Percentiles rank a stretch among this genome's conserved stretches.
phyloP scores from a whole-genome alignment of 2,329 filamentous ascomycete species.

The Exophiala spinifera region DNA sequence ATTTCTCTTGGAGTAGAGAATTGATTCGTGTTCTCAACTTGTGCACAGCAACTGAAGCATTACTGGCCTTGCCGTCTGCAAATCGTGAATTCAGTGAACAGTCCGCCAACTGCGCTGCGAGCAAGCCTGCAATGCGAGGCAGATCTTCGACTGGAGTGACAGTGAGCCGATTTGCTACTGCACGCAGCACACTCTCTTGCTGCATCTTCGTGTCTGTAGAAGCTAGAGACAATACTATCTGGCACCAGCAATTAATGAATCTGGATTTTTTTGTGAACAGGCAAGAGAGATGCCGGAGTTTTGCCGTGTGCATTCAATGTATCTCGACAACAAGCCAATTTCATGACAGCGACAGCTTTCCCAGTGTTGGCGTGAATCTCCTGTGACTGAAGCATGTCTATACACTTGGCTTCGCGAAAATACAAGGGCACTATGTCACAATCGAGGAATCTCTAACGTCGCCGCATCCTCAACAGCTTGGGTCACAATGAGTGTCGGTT shows the following conservation, averaged over 20 bases:
- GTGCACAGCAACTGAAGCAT: slow-evolving; percentile 69
- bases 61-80: slow-evolving; percentile 59
- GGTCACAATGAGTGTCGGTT: slow-evolving; percentile 30
- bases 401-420: slow-evolving; percentile 9
- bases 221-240: too few relatives aligned
- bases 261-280: neutral
- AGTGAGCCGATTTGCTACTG: slow-evolving; percentile 55
- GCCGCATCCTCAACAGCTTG: neutral
- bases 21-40: slow-evolving; percentile 77
- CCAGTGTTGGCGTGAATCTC: neutral
- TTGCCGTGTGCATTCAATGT: neutral
- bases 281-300: slow-evolving; percentile 1
- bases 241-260: too few relatives aligned
- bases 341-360: neutral
- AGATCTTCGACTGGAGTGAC: slow-evolving; percentile 70
- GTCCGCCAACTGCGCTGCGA: slow-evolving; percentile 56
- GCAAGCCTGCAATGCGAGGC: slow-evolving; percentile 66
- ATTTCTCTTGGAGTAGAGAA: slow-evolving; percentile 74
- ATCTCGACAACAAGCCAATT: neutral
- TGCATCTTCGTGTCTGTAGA: slow-evolving; percentile 12
- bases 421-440: slow-evolving; percentile 1
- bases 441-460: neutral
- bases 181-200: slow-evolving; percentile 34
- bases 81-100: slow-evolving; percentile 54
- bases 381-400: neutral